phyloP scores from a whole-genome alignment of 768 basidiomycete genomes.

The Mycena pura region DNA sequence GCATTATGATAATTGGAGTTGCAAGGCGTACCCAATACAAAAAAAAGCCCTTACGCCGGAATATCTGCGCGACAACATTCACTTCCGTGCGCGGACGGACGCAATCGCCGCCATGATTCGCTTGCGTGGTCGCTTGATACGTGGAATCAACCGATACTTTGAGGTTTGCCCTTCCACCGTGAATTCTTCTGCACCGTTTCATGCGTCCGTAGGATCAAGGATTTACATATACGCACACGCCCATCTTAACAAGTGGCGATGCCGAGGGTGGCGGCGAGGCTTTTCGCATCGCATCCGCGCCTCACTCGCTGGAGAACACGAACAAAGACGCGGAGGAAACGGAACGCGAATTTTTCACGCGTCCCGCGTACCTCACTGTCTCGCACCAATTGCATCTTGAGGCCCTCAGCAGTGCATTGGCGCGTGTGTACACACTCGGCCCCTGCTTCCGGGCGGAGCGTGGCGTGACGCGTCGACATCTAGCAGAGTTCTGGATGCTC shows the following conservation, averaged over 20 bases:
- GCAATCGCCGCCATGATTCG: conserved; percentile 77
- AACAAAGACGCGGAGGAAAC: conserved; percentile 10
- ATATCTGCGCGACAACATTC: conserved; percentile 84
- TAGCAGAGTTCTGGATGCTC: conserved; percentile 99
- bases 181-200: background rate
- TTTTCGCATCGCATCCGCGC: conserved; percentile 67
- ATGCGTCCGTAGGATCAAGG: conserved; percentile 64
- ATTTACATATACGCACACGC: conserved; percentile 82
- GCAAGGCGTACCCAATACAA: conserved; percentile 87
- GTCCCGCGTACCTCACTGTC: conserved; percentile 86
- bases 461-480: conserved; percentile 86
- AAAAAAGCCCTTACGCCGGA: conserved; percentile 83
- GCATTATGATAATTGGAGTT: background rate
- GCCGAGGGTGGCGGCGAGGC: conserved; percentile 97
- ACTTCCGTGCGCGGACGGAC: conserved; percentile 85
- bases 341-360: conserved; percentile 70
- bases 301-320: conserved; percentile 18
- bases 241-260: conserved; percentile 88
- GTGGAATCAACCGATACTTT: conserved; percentile 71
- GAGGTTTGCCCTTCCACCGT: conserved; percentile 54
- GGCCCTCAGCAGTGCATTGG: conserved; percentile 76
- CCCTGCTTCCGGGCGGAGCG: conserved; percentile 96
- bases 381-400: conserved; percentile 97
- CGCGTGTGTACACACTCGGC: conserved; percentile 89
- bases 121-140: conserved; percentile 64